phyloP scores from a whole-genome alignment of 2,329 filamentous ascomycete genomes.

The Xylaria sp. region DNA sequence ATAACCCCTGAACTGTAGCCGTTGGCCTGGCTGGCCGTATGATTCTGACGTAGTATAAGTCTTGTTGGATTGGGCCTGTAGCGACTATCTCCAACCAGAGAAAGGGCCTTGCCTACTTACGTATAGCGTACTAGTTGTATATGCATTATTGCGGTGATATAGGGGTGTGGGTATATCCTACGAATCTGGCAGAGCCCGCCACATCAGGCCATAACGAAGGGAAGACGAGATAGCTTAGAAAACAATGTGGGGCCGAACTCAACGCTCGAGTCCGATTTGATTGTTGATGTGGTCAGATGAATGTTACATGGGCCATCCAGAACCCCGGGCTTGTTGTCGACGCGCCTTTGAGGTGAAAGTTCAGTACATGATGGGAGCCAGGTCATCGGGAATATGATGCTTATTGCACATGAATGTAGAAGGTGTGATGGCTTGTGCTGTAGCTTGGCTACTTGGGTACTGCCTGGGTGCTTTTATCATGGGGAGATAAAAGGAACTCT shows the following conservation, averaged over 20 bases:
- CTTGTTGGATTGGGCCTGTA: neutral
- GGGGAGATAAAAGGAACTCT: conserved; percentile 4
- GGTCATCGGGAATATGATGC: conserved; percentile 20
- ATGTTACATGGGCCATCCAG: conserved; percentile 14
- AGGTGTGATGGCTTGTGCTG: conserved; percentile 8
- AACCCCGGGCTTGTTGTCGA: conserved; percentile 13
- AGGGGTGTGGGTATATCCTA: neutral
- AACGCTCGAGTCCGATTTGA: conserved; percentile 23
- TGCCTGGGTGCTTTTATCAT: conserved; percentile 1
- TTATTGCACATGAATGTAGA: neutral
- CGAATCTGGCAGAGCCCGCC: conserved; percentile 31
- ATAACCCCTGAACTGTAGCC: neutral
- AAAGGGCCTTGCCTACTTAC: neutral
- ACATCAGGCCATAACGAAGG: conserved; percentile 38
- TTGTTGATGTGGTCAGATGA: conserved; percentile 22
- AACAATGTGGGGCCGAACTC: conserved; percentile 19
- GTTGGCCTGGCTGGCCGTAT: neutral
- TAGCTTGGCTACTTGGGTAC: conserved; percentile 8
- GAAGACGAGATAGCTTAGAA: conserved; percentile 19
- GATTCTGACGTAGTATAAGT: neutral
- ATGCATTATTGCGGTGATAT: conserved; percentile 2
- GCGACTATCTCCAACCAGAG: neutral
- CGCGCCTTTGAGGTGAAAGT: conserved; percentile 15
- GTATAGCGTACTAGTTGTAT: neutral
- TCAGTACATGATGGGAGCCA: conserved; percentile 23